These are phyloP conservation scores for Epichloe baconii DNA, from an alignment of 2,329 filamentous ascomycete genomes.

Conservation along the genomic window DNA sequence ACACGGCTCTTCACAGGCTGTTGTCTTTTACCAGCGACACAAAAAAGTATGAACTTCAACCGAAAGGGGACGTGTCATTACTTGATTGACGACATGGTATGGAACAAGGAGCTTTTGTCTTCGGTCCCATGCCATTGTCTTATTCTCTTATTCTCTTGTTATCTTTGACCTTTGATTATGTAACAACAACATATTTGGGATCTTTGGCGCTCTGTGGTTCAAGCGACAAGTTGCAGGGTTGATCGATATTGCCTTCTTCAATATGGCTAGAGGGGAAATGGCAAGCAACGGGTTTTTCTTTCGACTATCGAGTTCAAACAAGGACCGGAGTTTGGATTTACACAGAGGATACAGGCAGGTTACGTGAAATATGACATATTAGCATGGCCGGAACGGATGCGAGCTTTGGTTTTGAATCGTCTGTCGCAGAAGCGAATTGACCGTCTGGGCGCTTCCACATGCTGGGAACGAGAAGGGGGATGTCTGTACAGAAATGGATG, in stretches of 20 bases:
- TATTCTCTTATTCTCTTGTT: not conserved
- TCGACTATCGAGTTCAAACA: not conserved
- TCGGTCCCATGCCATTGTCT: not conserved
- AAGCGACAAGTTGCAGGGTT: constrained; percentile 4
- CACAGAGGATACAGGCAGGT: constrained; percentile 5
- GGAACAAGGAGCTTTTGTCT: not conserved
- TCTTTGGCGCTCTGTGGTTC: constrained; percentile 4
- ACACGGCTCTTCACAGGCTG: not conserved
- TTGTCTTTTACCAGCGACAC: not conserved
- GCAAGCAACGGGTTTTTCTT: constrained; percentile 1
- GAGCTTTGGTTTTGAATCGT: not conserved
- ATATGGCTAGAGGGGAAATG: not conserved
- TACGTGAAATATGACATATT: constrained; percentile 10
- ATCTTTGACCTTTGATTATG: constrained; percentile 13
- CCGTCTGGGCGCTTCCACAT: not conserved
- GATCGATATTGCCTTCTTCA: not conserved
- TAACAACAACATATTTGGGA: constrained; percentile 17
- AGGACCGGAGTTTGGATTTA: constrained; percentile 14
- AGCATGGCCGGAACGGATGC: constrained; percentile 1
- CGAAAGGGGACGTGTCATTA: not conserved
- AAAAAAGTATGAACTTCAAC: not conserved
- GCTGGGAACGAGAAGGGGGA: not conserved
- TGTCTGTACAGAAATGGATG: not conserved
- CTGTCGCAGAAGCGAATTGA: not conserved
- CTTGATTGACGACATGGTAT: not conserved